Conservation (phyloP, 257 asterid species). For the Pogostemon cablin region DNA sequence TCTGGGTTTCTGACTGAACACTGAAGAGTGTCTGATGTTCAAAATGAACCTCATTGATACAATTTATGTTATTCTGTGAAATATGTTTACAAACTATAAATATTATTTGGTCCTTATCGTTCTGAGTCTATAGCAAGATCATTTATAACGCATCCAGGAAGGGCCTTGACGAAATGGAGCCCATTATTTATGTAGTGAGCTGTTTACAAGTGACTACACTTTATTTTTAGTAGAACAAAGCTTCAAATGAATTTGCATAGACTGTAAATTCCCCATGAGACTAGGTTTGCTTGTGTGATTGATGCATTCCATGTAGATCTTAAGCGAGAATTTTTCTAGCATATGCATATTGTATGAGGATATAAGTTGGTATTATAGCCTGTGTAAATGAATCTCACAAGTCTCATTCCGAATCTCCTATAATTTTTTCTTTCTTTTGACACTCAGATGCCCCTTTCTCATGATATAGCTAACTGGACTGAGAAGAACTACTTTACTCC, state of each 20-base stretch:
- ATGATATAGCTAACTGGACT: neutral
- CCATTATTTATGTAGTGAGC: neutral
- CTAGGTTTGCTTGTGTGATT: too few relatives aligned
- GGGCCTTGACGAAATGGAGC: neutral
- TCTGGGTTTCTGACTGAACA: neutral
- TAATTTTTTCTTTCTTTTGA: neutral
- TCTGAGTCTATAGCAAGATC: conserved; percentile 11
- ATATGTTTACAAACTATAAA: neutral
- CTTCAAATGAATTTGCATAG: neutral
- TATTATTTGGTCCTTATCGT: conserved; percentile 10
- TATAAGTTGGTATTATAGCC: too few relatives aligned
- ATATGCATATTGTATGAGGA: too few relatives aligned
- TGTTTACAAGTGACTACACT: neutral
- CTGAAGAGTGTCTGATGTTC: neutral
- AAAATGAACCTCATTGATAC: neutral
- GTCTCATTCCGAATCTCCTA: neutral
- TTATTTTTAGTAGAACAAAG: neutral
- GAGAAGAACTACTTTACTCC: neutral
- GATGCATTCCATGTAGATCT: too few relatives aligned
- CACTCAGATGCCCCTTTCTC: neutral
- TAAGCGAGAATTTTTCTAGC: too few relatives aligned
- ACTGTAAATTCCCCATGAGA: too few relatives aligned
- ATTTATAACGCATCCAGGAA: neutral
- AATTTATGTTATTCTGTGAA: neutral
- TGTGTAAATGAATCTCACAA: neutral